These are phyloP conservation scores for Fagopyrum esculentum DNA, from an alignment of 148 eudicot genomes.

Conservation along the genomic window DNA sequence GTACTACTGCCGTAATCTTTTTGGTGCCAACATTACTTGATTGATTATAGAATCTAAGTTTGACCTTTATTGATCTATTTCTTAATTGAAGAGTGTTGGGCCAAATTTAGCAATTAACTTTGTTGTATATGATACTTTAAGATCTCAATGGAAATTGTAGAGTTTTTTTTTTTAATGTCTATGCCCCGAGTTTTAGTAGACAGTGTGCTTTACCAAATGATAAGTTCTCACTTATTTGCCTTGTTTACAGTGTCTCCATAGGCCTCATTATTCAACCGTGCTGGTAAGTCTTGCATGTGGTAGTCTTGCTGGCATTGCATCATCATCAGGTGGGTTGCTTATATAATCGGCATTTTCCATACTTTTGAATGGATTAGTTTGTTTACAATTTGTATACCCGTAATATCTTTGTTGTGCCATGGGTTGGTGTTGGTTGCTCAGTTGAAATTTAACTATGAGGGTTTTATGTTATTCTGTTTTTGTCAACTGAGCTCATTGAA, in stretches of 20 bases:
- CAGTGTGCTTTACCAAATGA: neutral
- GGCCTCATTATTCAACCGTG: conserved; percentile 72
- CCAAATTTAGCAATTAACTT: conserved; percentile 95
- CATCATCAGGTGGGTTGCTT: conserved; percentile 73
- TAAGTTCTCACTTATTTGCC: neutral
- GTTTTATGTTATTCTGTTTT: neutral
- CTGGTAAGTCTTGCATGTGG: conserved; percentile 96
- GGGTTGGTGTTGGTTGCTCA: neutral
- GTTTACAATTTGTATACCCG: neutral
- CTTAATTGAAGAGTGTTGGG: conserved; percentile 71
- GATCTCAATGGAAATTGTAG: conserved; percentile 61
- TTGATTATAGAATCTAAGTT: conserved; percentile 3
- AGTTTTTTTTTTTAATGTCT: conserved; percentile 16
- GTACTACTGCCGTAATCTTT: conserved; percentile 27
- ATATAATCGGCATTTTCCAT: neutral
- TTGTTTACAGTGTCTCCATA: conserved; percentile 20
- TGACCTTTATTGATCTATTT: neutral
- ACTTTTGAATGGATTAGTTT: neutral
- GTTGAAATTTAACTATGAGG: neutral
- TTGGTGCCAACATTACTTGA: neutral
- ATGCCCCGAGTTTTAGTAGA: neutral
- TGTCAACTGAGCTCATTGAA: neutral
- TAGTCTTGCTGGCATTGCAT: conserved; percentile 88
- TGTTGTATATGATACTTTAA: conserved; percentile 80
- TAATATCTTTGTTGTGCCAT: neutral